phyloP scores from a whole-genome alignment of 371 early-diverging fungal genomes.

The Saksenaea oblongispora region DNA sequence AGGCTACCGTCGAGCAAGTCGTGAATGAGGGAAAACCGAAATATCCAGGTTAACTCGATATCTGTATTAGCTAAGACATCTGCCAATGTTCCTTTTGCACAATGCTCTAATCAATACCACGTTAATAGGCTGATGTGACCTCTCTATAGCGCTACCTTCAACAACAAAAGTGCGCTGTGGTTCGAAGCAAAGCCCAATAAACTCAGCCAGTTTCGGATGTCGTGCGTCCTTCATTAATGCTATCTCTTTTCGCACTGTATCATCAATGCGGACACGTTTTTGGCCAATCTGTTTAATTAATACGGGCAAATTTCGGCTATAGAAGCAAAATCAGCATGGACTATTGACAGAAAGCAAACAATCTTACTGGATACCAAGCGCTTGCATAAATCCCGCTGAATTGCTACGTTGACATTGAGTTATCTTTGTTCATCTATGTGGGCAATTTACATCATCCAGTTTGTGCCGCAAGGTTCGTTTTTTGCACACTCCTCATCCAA shows the following conservation, averaged over 20 bases:
- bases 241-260: constrained; percentile 18
- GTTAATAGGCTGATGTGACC: background rate
- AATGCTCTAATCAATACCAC: constrained; percentile 31
- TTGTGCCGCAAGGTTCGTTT: too few species aligned
- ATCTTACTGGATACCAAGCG: constrained; percentile 20
- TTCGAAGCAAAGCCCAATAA: constrained; percentile 46
- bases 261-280: constrained; percentile 13
- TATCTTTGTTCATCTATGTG: background rate
- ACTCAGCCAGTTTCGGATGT: constrained; percentile 45
- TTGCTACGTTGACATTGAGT: background rate
- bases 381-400: constrained; percentile 3
- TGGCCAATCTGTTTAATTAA: constrained; percentile 32
- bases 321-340: constrained; percentile 7
- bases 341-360: constrained; percentile 9
- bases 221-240: constrained; percentile 25
- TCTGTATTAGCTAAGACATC: constrained; percentile 47
- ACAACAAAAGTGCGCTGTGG: constrained; percentile 46
- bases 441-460: too few species aligned
- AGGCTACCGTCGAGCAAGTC: constrained; percentile 41
- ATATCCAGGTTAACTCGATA: constrained; percentile 52
- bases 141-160: constrained; percentile 28
- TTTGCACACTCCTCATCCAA: too few species aligned
- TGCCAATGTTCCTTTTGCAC: constrained; percentile 47
- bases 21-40: constrained; percentile 52
- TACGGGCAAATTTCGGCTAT: constrained; percentile 52